A percentile compares a stretch with the other conserved stretches of the same genome.
Conservation (phyloP, 2,329 filamentous ascomycete genomes). For the Diaporthe aspalathi region DNA sequence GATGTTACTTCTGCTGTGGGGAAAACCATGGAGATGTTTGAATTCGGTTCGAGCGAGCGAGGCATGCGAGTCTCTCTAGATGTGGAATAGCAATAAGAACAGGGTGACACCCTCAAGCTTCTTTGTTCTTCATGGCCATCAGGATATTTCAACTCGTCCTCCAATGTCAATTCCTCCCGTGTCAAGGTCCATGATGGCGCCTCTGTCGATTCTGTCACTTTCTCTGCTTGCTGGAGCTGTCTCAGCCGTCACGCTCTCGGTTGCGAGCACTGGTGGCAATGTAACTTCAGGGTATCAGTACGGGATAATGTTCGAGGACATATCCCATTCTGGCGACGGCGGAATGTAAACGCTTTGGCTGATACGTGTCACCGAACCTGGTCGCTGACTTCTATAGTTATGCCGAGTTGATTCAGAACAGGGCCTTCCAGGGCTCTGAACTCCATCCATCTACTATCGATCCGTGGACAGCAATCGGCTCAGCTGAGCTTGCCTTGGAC, state of each 20-base stretch:
- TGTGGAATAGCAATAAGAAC: not conserved
- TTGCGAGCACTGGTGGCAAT: slow-evolving; percentile 49
- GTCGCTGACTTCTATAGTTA: slow-evolving; percentile 53
- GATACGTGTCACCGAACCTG: no score
- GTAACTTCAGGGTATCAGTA: slow-evolving; percentile 52
- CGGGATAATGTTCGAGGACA: slow-evolving; percentile 63
- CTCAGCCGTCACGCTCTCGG: slow-evolving; percentile 40
- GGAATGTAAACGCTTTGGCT: slow-evolving; percentile 58
- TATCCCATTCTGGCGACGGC: slow-evolving; percentile 77
- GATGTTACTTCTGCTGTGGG: slow-evolving; percentile 21
- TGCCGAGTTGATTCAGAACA: slow-evolving; percentile 76
- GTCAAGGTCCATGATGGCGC: slow-evolving; percentile 25
- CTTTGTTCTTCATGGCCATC: not conserved
- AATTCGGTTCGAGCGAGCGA: not conserved
- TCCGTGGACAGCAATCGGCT: slow-evolving; percentile 58
- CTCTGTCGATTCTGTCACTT: slow-evolving; percentile 31
- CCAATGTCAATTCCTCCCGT: not conserved
- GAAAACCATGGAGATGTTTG: not conserved
- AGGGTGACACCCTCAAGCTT: slow-evolving; percentile 1
- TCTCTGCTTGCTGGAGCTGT: slow-evolving; percentile 32
- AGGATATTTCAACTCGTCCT: not conserved
- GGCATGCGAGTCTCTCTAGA: not conserved
- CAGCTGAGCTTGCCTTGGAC: slow-evolving; percentile 59
- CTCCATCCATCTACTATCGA: slow-evolving; percentile 56
- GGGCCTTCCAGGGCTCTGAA: slow-evolving; percentile 72